A percentile compares a stretch with the other conserved stretches of the same genome.
phyloP scores from a whole-genome alignment of 176 grass and related monocot species.

The Luzula sylvatica region DNA sequence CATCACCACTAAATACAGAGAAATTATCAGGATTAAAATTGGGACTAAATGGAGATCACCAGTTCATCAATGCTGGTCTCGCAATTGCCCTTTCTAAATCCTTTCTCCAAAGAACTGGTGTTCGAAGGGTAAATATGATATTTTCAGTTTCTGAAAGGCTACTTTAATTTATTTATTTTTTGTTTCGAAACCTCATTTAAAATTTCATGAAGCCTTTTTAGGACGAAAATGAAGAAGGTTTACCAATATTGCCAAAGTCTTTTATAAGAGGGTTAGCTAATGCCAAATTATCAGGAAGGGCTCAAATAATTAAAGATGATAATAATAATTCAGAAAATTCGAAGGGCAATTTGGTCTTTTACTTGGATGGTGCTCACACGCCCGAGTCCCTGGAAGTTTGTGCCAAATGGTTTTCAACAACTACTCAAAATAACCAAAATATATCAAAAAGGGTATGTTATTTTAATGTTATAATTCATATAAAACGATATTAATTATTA shows the following conservation, averaged over 20 bases:
- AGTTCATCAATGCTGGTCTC: constrained; percentile 75
- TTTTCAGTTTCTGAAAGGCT: too few relatives aligned
- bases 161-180: constrained; percentile 32
- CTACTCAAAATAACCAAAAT: constrained; percentile 17
- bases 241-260: constrained; percentile 52
- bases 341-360: constrained; percentile 37
- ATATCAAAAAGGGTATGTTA: constrained; percentile 41
- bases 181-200: constrained; percentile 17
- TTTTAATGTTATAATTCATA: too few relatives aligned
- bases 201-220: constrained; percentile 19
- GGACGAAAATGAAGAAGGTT: constrained; percentile 25
- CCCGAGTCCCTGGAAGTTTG: constrained; percentile 92
- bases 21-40: constrained; percentile 52
- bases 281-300: constrained; percentile 56
- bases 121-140: too few relatives aligned
- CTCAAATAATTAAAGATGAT: constrained; percentile 40
- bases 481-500: too few relatives aligned
- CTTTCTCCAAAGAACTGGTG: constrained; percentile 57
- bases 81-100: constrained; percentile 69
- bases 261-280: constrained; percentile 46
- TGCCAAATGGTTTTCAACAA: constrained; percentile 72
- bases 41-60: constrained; percentile 73
- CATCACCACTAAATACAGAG: constrained; percentile 45
- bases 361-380: constrained; percentile 74
- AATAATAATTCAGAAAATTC: constrained; percentile 22